Base-by-base conservation (phyloP, 805 yeast species). In the Saturnispora mendoncae region DNA sequence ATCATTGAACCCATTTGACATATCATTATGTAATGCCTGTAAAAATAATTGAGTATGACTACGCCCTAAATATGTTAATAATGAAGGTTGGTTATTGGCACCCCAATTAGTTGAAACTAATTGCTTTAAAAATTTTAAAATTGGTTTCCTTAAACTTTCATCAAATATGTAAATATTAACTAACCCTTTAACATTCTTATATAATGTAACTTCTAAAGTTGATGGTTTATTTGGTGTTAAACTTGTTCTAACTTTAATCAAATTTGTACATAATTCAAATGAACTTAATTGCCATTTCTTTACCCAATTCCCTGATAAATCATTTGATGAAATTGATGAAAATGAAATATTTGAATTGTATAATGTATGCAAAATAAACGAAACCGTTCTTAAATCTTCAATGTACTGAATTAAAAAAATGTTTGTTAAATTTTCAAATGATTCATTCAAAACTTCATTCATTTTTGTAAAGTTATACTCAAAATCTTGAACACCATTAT, bases 1-100 rank as follows among this genome's bases (percentile, higher is more conserved):
- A 47, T 71, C 74, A 41, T 73, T 77, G 46, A 77, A 65, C 0
- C 74, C 65, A 47, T 72, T 74, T 23, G 72, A 69, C 51, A 87
- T 64, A 49, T 84, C 87, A 0, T 68, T 48, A 0, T 77, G 71
- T 23, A 90, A 57, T 1, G 80, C 69, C n/a, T 68, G 65, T 8
- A 84, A 63, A 23, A 90, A 66, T 3, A 74, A 60, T 21, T 69
- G 70, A 0, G 95, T 72, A 48, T 74, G 70, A 15, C 69, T 66
- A n/a, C 71, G 66, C 4, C 94, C 92, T 41, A 90, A 62, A 55
- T 85, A 85, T 0, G 97, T 83, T 30, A 90, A 65, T 36, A 90
- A 62, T 1, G 95, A 86, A 3, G 95, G 94, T 26, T 79, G 73
- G 15, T 25, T 17, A 21, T 74, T 77, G 4, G 64, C 62, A 6